These are phyloP conservation scores for Phytophthora sp. DNA, from an alignment of 352 stramenopile species.

Conservation along the genomic window DNA sequence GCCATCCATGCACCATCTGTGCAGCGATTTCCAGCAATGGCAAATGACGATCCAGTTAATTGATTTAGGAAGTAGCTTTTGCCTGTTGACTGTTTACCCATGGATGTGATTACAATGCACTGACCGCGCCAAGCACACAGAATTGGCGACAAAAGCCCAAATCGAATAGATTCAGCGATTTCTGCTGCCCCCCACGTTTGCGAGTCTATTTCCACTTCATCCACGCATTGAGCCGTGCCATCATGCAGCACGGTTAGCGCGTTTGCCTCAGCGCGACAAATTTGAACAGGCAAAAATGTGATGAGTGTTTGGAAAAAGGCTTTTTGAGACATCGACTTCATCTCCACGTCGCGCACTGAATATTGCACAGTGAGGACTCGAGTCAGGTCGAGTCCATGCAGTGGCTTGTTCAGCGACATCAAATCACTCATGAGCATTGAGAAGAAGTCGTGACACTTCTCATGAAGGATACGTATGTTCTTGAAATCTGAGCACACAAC, in stretches of 20 bases:
- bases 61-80: conserved; percentile 87
- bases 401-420: conserved; percentile 41
- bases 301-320: conserved; percentile 49
- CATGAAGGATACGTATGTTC: not conserved
- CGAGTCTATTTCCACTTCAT: conserved; percentile 22
- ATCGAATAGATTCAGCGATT: conserved; percentile 57
- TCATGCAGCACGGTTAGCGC: conserved; percentile 57
- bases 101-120: conserved; percentile 63
- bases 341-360: not conserved
- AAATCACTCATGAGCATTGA: conserved; percentile 48
- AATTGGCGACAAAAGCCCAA: conserved; percentile 52
- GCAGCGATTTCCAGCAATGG: conserved; percentile 63
- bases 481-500: conserved; percentile 6
- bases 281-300: conserved; percentile 77
- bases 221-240: conserved; percentile 39
- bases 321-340: conserved; percentile 18
- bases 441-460: conserved; percentile 35
- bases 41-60: conserved; percentile 75
- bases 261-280: conserved; percentile 72
- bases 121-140: conserved; percentile 43
- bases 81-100: conserved; percentile 79
- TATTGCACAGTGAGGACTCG: conserved; percentile 6
- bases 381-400: conserved; percentile 40
- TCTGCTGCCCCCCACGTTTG: conserved; percentile 34
- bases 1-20: conserved; percentile 77